Evolutionary conservation across 78 protist genomes (phyloP), one percentile per base, ranked within the genome.

Genomic region (Carpediemonas membranifera): DNA sequence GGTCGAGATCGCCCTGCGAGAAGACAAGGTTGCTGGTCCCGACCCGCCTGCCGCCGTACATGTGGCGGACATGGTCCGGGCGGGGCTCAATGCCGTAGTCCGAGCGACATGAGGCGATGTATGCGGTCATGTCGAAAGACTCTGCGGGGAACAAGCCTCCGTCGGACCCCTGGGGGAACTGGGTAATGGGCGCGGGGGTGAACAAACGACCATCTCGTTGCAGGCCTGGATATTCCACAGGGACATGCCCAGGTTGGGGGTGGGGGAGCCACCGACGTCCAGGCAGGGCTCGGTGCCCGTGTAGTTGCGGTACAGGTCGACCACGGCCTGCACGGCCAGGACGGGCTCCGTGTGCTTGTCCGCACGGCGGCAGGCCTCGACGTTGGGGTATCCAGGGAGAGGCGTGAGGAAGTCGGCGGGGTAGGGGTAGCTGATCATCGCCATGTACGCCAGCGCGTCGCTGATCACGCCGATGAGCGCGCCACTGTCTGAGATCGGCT

Each of bases 191-290:
- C n/a, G n/a, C n/a, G n/a, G n/a, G n/a, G n/a, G n/a, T n/a, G n/a
- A n/a, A n/a, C n/a, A n/a, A n/a, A n/a, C n/a, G n/a, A 76, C 71
- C 77, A 81, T 73, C 34, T 79, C 82, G 15, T 83, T 83, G 58
- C 87, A 83, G 24, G 82, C 39, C 68, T 79, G 83, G 64, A 75
- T 78, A 0, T 56, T 55, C 84, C 84, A 83, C 25, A 33, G 36
- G 52, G 57, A 33, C 3, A 59, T 43, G 3, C 30, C 74, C 18
- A 58, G 44, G 37, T 52, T 71, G 0, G 65, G 54, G 0, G 51
- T 19, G 41, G 28, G 59, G 15, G 65, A 37, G 21, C 54, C 43
- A 0, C 63, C 60, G 30, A 68, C 69, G 55, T 70, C 43, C 19
- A 73, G 69, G n/a, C 25, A 9, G 3, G 65, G 69, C 9, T 60